A percentile compares a stretch with the other conserved stretches of the same genome.
These are phyloP conservation scores for Amaranthus palmeri DNA, from an alignment of 148 eudicot genomes.

Conservation along the genomic window DNA sequence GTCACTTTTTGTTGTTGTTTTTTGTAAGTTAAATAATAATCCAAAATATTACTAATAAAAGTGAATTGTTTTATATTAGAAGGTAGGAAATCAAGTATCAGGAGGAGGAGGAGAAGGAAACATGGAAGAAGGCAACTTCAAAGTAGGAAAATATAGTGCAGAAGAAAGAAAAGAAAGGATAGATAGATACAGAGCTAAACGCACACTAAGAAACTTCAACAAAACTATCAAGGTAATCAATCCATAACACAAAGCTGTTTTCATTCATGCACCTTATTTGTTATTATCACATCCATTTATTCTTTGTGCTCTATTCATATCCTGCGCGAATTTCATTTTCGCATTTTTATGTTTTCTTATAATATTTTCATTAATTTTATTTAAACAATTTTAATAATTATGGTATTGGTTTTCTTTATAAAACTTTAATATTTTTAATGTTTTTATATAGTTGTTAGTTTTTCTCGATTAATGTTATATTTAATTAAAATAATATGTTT, in stretches of 20 bases:
- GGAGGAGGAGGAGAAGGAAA: slow-evolving; percentile 38
- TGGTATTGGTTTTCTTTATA: no score
- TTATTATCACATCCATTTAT: no score
- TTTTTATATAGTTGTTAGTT: no score
- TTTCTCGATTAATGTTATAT: no score
- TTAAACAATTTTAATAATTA: background rate
- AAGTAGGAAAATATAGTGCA: slow-evolving; percentile 72
- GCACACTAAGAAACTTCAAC: slow-evolving; percentile 80
- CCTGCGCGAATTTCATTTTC: no score
- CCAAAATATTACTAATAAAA: background rate
- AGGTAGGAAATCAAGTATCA: slow-evolving; percentile 40
- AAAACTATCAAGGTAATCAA: slow-evolving; percentile 73
- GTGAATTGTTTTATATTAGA: background rate
- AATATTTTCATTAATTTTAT: background rate
- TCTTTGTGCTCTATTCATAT: no score
- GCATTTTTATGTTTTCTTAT: no score
- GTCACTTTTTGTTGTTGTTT: background rate
- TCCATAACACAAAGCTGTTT: no score
- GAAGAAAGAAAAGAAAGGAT: slow-evolving; percentile 89
- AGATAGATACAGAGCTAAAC: slow-evolving; percentile 79
- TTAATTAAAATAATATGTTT: no score
- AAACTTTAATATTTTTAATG: no score
- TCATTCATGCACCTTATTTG: background rate
- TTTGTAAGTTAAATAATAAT: background rate
- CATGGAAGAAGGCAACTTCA: slow-evolving; percentile 62